Evolutionary conservation across 2,329 filamentous ascomycete genomes (phyloP).

Genomic region (Hymenoscyphus infarciens): DNA sequence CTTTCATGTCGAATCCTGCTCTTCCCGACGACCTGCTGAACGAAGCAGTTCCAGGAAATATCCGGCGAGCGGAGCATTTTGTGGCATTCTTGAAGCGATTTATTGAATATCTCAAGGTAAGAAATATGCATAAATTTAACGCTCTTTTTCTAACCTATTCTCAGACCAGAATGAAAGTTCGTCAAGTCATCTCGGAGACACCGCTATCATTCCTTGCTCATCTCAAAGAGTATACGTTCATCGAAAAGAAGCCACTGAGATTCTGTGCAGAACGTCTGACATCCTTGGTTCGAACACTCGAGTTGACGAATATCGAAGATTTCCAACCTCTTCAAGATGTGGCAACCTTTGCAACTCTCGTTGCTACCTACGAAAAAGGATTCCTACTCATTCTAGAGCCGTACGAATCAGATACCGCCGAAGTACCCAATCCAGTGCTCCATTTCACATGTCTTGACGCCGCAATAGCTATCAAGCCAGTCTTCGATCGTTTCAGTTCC

Average conservation of each 20-base stretch:
- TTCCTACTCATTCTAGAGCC: constrained; percentile 97
- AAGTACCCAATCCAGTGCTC: constrained; percentile 92
- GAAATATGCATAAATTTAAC: neutral
- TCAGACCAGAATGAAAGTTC: constrained; percentile 93
- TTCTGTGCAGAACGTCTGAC: constrained; percentile 95
- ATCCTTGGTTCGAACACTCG: constrained; percentile 88
- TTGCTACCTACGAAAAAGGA: constrained; percentile 94
- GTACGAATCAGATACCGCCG: constrained; percentile 91
- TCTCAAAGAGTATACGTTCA: constrained; percentile 93
- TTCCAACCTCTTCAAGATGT: constrained; percentile 97
- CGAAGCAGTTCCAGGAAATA: constrained; percentile 95
- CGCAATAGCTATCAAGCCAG: constrained; percentile 95
- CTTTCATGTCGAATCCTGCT: constrained; percentile 95
- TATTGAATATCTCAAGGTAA: constrained; percentile 86
- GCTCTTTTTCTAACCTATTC: constrained; percentile 10
- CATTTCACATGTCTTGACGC: constrained; percentile 97
- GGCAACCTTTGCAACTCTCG: constrained; percentile 92
- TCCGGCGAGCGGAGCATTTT: constrained; percentile 92
- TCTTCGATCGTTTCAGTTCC: constrained; percentile 95
- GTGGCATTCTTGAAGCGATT: constrained; percentile 92
- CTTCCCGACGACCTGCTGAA: constrained; percentile 90
- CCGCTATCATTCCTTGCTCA: constrained; percentile 90
- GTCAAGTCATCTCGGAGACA: constrained; percentile 95
- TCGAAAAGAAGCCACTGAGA: constrained; percentile 88
- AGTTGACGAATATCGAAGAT: constrained; percentile 96